These are phyloP conservation scores for Pseudocohnilembus persalinus DNA, from an alignment of 169 alveolate genomes.

Conservation along the genomic window DNA sequence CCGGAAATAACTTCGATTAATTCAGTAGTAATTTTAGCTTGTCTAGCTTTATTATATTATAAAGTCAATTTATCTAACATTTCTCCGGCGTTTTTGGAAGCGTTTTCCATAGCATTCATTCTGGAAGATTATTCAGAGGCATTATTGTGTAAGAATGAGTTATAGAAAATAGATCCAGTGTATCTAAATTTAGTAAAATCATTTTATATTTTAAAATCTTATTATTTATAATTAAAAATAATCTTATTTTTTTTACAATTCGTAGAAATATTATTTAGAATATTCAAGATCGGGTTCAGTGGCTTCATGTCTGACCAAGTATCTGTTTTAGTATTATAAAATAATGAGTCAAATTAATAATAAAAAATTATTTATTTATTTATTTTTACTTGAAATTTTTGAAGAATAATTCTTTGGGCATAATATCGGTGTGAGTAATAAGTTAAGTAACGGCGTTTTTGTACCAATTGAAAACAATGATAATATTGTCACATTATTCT, in stretches of 20 bases:
- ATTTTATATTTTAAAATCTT: too few relatives aligned
- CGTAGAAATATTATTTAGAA: constrained; percentile 64
- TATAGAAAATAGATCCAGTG: constrained; percentile 61
- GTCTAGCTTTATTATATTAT: constrained; percentile 72
- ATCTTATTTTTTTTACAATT: constrained; percentile 25
- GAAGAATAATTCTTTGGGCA: constrained; percentile 56
- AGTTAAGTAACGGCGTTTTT: constrained; percentile 53
- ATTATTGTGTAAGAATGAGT: constrained; percentile 63
- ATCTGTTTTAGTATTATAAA: constrained; percentile 16
- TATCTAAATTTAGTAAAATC: background rate
- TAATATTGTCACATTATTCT: constrained; percentile 47
- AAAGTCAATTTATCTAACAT: constrained; percentile 63
- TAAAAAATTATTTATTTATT: background rate
- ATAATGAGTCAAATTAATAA: constrained; percentile 11
- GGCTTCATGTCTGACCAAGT: constrained; percentile 35
- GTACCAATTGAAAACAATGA: constrained; percentile 56
- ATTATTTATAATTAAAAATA: too few relatives aligned
- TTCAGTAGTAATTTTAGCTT: constrained; percentile 94
- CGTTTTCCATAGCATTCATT: constrained; percentile 84
- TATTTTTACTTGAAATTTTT: constrained; percentile 40
- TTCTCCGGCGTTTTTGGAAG: constrained; percentile 75
- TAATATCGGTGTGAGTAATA: constrained; percentile 53
- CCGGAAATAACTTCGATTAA: constrained; percentile 95
- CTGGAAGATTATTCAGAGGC: constrained; percentile 76
- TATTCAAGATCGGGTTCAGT: constrained; percentile 64